Percentiles rank a stretch among this genome's conserved stretches.
phyloP scores from a whole-genome alignment of 148 eudicot genomes.

The Rhododendron henanense region DNA sequence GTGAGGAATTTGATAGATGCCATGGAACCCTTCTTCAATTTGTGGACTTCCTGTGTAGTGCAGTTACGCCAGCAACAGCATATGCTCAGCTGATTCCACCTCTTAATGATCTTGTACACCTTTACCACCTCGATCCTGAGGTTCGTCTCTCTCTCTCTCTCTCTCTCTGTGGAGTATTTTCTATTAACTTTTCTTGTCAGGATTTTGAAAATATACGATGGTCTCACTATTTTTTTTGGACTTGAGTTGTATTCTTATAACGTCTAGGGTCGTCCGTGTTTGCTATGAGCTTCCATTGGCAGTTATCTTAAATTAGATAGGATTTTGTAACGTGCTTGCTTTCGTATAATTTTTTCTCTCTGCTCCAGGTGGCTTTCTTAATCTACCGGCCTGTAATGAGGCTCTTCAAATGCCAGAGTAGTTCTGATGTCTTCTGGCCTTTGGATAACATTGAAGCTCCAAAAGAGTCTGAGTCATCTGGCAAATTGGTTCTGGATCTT shows the following conservation, averaged over 20 bases:
- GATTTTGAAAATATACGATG: not conserved
- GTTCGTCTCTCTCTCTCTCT: constrained; percentile 32
- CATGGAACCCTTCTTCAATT: constrained; percentile 97
- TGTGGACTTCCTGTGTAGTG: constrained; percentile 85
- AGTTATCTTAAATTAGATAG: not conserved
- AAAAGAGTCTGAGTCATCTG: constrained; percentile 40
- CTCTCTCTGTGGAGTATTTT: constrained; percentile 4
- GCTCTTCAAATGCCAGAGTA: constrained; percentile 61
- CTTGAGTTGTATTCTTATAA: not conserved
- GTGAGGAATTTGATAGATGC: constrained; percentile 96
- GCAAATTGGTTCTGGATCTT: constrained; percentile 62
- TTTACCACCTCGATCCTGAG: constrained; percentile 96
- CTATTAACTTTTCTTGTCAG: not conserved
- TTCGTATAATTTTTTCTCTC: not conserved
- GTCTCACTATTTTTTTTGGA: not conserved
- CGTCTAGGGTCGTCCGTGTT: not conserved
- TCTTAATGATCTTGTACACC: constrained; percentile 76
- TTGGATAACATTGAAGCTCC: constrained; percentile 41
- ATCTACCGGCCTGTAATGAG: constrained; percentile 95
- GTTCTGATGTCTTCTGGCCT: constrained; percentile 75
- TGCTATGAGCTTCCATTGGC: not conserved
- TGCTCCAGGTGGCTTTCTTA: constrained; percentile 70
- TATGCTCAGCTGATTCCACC: constrained; percentile 82
- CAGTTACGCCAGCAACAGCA: constrained; percentile 59
- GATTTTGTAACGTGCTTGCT: not conserved